These are phyloP conservation scores for Pulveroboletus sp. DNA, from an alignment of 768 basidiomycete species.

Conservation along the genomic window DNA sequence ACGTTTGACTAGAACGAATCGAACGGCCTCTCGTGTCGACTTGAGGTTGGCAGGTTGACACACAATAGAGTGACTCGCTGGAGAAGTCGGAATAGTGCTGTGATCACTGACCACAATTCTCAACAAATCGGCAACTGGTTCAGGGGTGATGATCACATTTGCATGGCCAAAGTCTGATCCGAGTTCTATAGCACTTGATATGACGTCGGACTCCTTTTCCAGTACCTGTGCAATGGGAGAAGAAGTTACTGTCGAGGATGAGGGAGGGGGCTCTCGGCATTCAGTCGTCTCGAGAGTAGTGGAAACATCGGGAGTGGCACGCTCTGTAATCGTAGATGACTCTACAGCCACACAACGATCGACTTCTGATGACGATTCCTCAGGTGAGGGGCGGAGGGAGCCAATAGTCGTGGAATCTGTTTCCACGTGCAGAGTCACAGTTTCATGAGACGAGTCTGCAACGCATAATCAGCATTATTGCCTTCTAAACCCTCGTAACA, in stretches of 20 bases:
- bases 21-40: slow-evolving; percentile 55
- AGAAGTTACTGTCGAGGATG: slow-evolving; percentile 11
- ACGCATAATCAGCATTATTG: slow-evolving; percentile 9
- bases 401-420: slow-evolving; percentile 2
- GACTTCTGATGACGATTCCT: slow-evolving; percentile 5
- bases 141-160: slow-evolving; percentile 8
- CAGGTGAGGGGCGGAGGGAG: slow-evolving; percentile 4
- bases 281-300: slow-evolving; percentile 5
- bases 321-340: slow-evolving; percentile 5
- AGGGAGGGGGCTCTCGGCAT: slow-evolving; percentile 3
- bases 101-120: slow-evolving; percentile 30
- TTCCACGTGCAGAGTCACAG: slow-evolving; percentile 11
- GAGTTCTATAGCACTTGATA: slow-evolving; percentile 7
- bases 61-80: slow-evolving; percentile 3
- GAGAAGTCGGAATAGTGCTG: slow-evolving; percentile 11
- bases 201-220: slow-evolving; percentile 14
- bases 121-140: slow-evolving; percentile 11
- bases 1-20: slow-evolving; percentile 58
- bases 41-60: slow-evolving; percentile 25
- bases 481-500: neutral
- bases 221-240: slow-evolving; percentile 10
- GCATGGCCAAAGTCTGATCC: slow-evolving; percentile 6
- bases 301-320: slow-evolving; percentile 8
- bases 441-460: slow-evolving; percentile 13
- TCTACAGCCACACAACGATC: slow-evolving; percentile 2